Conservation (phyloP, 208 protist genomes). For the Crithidia acanthocephali region DNA sequence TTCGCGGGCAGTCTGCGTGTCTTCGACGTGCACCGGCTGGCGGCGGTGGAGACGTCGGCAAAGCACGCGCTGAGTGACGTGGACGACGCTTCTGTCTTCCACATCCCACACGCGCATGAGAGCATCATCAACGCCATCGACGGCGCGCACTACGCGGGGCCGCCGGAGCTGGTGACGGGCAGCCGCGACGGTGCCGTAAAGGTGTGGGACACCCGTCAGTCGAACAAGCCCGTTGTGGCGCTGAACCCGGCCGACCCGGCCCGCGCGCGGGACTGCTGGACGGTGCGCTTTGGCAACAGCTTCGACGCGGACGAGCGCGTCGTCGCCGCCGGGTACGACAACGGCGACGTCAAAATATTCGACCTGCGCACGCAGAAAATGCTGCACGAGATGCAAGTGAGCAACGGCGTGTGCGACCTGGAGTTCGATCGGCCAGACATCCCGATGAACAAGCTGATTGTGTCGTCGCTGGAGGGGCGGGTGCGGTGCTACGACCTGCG, state of each 20-base stretch:
- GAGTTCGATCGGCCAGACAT: conserved; percentile 95
- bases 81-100: conserved; percentile 43
- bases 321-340: conserved; percentile 94
- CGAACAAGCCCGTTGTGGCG: conserved; percentile 75
- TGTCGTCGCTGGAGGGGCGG: conserved; percentile 86
- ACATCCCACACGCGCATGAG: conserved; percentile 84
- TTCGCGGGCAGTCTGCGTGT: conserved; percentile 88
- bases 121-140: conserved; percentile 96
- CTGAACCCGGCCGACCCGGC: conserved; percentile 76
- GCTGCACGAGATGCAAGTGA: conserved; percentile 93
- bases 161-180: conserved; percentile 89
- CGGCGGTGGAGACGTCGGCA: neutral
- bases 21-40: conserved; percentile 77
- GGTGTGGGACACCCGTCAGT: conserved; percentile 94
- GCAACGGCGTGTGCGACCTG: conserved; percentile 92
- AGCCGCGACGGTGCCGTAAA: conserved; percentile 91
- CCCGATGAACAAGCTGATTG: conserved; percentile 94
- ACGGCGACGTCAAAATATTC: conserved; percentile 96
- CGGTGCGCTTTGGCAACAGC: conserved; percentile 94
- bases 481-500: conserved; percentile 91
- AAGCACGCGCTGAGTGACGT: conserved; percentile 40
- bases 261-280: conserved; percentile 92
- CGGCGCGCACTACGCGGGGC: conserved; percentile 82
- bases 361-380: conserved; percentile 92
- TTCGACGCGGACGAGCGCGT: conserved; percentile 88